A percentile compares a stretch with the other conserved stretches of the same genome.
Evolutionary conservation across 2,329 filamentous ascomycete genomes (phyloP).

Genomic region (Fusarium oligoseptatum): DNA sequence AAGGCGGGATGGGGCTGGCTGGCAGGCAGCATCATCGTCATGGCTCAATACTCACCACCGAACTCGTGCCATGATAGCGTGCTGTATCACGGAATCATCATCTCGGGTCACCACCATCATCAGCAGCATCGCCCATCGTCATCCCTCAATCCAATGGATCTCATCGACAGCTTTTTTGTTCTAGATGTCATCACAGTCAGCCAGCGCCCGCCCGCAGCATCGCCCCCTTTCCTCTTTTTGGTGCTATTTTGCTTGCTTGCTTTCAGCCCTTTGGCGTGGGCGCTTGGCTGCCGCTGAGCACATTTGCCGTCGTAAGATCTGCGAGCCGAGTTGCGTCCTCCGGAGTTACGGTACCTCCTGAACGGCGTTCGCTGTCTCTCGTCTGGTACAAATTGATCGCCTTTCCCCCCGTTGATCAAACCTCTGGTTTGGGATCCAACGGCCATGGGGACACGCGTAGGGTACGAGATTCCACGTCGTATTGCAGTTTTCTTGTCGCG

Average conservation of each 20-base stretch:
- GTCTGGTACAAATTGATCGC: conserved; percentile 22
- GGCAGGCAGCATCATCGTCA: conserved; percentile 14
- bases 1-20: conserved; percentile 1
- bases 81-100: conserved; percentile 18
- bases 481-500: conserved; percentile 24
- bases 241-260: conserved; percentile 21
- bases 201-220: conserved; percentile 31
- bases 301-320: conserved; percentile 41
- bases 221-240: conserved; percentile 20
- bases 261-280: conserved; percentile 18
- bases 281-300: conserved; percentile 20
- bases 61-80: conserved; percentile 12
- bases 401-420: background rate
- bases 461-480: conserved; percentile 28
- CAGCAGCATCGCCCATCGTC: conserved; percentile 24
- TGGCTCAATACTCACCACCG: background rate
- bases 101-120: background rate
- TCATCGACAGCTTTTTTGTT: conserved; percentile 5
- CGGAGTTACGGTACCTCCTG: conserved; percentile 8
- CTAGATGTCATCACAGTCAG: conserved; percentile 24
- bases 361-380: conserved; percentile 18
- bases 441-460: background rate
- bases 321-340: conserved; percentile 29
- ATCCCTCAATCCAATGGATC: background rate
- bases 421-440: background rate